Evolutionary conservation across 2,329 filamentous ascomycete species (phyloP), one percentile per base, ranked within the genome.

Genomic region (Diplodia seriata): DNA sequence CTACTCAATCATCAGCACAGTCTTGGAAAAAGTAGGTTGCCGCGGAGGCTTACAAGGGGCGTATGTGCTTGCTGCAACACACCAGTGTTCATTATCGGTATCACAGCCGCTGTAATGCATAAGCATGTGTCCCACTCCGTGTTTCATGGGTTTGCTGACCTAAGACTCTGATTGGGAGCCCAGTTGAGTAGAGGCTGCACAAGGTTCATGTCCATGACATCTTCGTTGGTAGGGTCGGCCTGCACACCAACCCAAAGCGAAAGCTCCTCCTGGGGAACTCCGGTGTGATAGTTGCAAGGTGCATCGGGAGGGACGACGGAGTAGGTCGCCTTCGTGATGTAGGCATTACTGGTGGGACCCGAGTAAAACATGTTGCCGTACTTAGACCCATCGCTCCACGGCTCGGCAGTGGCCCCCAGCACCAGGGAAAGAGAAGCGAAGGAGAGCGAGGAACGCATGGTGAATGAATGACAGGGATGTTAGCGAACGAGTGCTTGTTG

Each of bases 321-420:
- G 55, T 68, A 70, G 31, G 69, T 68, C 3, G 69, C 62, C 29
- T 68, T 68, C 23, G 69, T 70, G 33, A 70, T 70, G 67, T 68
- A 53, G 15, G 40, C 43, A 36, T 68, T 54, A 15, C 67, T 63
- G 4, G 69, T 68, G 1, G 69, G 69, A 43, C 69, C 67, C 1
- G 63, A 40, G 66, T 68, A 63, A 50, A 70, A 70, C 38, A 38
- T 66, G 50, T 68, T 70, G 50, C 69, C 69, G 40, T 50, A 70
- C 49, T 63, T 47, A 50, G 50, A 53, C 26, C 49, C 20, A 23
- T 62, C 47, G n/a, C 20, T 33, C 43, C 64, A 56, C 36, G 38
- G 47, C 29, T 9, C 50, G n/a, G 62, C 62, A 8, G 18, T 47
- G 23, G 36, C 62, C 9, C 50, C 23, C 50, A 65, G 50, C n/a